Evolutionary conservation across 345 rosid genomes (phyloP).

Genomic region (Lepidium africanum): DNA sequence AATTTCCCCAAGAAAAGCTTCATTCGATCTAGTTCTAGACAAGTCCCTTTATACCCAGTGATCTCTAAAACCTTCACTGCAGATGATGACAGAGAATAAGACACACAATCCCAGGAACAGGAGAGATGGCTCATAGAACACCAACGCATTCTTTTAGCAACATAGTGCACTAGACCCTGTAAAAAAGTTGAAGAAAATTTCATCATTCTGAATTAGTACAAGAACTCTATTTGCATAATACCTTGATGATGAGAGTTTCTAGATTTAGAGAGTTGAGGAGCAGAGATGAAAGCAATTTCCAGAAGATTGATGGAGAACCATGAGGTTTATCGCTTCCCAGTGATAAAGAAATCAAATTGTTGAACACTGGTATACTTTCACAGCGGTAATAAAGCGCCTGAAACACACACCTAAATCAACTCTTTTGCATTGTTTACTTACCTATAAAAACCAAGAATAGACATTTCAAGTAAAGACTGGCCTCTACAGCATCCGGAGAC

Average conservation of each 20-base stretch:
- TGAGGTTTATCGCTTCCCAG: conserved; percentile 23
- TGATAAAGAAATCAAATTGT: conserved; percentile 13
- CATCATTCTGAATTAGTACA: neutral
- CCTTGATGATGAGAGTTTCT: conserved; percentile 25
- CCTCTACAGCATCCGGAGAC: conserved; percentile 25
- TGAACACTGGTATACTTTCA: conserved; percentile 1
- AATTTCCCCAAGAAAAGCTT: neutral
- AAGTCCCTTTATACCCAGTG: conserved; percentile 16
- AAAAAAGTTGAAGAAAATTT: neutral
- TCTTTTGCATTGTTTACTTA: neutral
- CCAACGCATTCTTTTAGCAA: neutral
- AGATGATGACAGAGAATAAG: conserved; percentile 8
- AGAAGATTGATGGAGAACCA: conserved; percentile 12
- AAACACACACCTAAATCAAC: neutral
- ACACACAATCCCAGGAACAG: neutral
- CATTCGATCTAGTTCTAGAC: neutral
- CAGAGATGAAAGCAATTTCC: conserved; percentile 12
- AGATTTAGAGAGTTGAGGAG: conserved; percentile 8
- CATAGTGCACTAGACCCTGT: conserved; percentile 22
- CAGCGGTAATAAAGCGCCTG: conserved; percentile 28
- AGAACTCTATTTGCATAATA: neutral
- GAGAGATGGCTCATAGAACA: too few relatives aligned
- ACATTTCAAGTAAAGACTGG: neutral
- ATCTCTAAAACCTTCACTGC: conserved; percentile 7
- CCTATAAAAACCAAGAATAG: neutral